Conservation (phyloP, 495 filamentous ascomycete species). For the Aspergillus ostianus region DNA sequence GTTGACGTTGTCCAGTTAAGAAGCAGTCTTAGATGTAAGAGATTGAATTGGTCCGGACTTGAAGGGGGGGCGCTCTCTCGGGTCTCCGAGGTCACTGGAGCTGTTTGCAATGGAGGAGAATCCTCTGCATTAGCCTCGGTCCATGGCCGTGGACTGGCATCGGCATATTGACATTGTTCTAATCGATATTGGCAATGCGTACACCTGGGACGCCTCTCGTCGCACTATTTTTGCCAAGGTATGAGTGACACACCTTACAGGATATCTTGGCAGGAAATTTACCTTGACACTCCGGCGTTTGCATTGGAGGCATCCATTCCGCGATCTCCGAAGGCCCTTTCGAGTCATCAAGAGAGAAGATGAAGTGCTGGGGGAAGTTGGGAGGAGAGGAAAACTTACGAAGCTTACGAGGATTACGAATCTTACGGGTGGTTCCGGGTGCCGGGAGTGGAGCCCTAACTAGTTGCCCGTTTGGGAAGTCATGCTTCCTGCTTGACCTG, state of each 20-base stretch:
- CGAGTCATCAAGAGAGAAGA: not conserved
- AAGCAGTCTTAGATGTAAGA: slow-evolving; percentile 3
- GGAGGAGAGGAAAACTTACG: no score
- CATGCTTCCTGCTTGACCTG: no score
- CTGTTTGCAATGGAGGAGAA: not conserved
- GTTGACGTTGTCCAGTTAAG: slow-evolving; percentile 1
- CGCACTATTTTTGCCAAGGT: not conserved
- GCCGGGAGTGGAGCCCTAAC: no score
- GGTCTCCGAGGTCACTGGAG: not conserved
- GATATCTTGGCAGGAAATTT: not conserved
- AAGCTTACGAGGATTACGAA: no score
- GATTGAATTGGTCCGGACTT: not conserved
- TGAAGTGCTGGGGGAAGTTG: no score
- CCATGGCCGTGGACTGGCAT: not conserved
- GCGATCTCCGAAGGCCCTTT: slow-evolving; percentile 1
- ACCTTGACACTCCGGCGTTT: slow-evolving; percentile 2
- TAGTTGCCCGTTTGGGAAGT: no score
- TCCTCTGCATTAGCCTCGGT: not conserved
- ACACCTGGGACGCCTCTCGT: slow-evolving; percentile 2
- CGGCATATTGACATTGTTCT: not conserved
- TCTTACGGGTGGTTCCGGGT: no score
- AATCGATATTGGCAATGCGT: not conserved
- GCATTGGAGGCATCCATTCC: not conserved
- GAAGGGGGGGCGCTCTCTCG: no score
- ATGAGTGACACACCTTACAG: not conserved